Conservation (phyloP, 148 eudicot genomes). For the Fagopyrum homotropicum region DNA sequence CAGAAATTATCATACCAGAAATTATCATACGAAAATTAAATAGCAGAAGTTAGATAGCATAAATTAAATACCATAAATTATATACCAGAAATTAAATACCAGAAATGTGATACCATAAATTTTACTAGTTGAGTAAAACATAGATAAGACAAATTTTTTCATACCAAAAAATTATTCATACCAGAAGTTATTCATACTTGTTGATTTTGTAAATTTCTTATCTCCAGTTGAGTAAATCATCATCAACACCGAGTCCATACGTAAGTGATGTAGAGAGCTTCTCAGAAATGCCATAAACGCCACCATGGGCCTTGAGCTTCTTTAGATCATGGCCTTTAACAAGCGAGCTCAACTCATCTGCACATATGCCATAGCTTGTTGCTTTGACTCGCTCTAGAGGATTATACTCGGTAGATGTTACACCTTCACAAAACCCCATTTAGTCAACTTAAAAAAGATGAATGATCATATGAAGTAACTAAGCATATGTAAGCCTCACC, state of each 20-base stretch:
- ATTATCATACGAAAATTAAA: too few relatives aligned
- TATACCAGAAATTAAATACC: too few relatives aligned
- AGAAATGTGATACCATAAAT: too few relatives aligned
- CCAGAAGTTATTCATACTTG: too few relatives aligned
- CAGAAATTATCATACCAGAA: too few relatives aligned
- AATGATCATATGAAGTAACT: background rate
- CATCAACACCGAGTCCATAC: slow-evolving; percentile 42
- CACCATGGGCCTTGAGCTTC: slow-evolving; percentile 68
- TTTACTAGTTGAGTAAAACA: too few relatives aligned
- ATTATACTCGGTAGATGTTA: slow-evolving; percentile 55
- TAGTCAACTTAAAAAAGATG: background rate
- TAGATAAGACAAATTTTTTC: too few relatives aligned
- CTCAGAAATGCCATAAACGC: slow-evolving; percentile 52
- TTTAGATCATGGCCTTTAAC: slow-evolving; percentile 82
- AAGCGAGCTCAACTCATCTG: slow-evolving; percentile 67
- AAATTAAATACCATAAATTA: too few relatives aligned
- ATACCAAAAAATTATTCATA: too few relatives aligned
- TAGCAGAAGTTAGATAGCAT: too few relatives aligned
- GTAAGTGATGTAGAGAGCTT: slow-evolving; percentile 60
- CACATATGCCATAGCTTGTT: slow-evolving; percentile 77
- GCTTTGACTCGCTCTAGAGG: slow-evolving; percentile 68
- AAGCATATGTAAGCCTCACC: slow-evolving; percentile 19
- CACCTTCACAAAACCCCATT: slow-evolving; percentile 29
- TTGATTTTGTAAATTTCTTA: slow-evolving; percentile 64
- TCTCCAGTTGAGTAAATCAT: slow-evolving; percentile 32